Percentiles rank a stretch among this genome's conserved stretches.
Evolutionary conservation across 176 grass and related monocot species (phyloP).

Genomic region (maize (Zea mays)): DNA sequence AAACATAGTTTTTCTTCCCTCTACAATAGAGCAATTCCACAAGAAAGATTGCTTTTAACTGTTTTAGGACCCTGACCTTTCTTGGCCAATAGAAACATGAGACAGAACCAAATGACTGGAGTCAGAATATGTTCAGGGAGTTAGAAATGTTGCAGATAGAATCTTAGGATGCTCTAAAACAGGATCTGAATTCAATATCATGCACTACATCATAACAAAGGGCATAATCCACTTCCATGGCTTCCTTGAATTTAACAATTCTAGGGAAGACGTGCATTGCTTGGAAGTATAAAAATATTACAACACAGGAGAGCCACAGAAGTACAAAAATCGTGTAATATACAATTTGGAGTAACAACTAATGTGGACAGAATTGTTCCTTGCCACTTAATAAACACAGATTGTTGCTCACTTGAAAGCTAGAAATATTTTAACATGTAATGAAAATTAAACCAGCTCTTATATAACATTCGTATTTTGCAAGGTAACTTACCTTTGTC

Average conservation of each 20-base stretch:
- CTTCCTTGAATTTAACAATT: background rate
- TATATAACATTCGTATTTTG: background rate
- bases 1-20: background rate
- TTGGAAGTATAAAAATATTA: conserved; percentile 11
- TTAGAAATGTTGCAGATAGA: conserved; percentile 15
- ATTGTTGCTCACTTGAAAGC: background rate
- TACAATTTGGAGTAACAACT: background rate
- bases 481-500: background rate
- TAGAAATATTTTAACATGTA: background rate
- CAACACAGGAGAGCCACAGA: background rate
- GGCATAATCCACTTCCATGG: background rate
- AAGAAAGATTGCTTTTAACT: conserved; percentile 1
- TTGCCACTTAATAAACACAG: background rate
- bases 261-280: background rate
- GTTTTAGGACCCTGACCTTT: background rate
- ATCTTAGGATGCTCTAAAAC: conserved; percentile 18
- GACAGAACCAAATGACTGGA: conserved; percentile 39
- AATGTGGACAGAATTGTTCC: background rate
- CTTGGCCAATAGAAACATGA: conserved; percentile 17
- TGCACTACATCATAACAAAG: conserved; percentile 8
- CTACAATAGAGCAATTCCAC: background rate
- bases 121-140: conserved; percentile 31
- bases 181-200: conserved; percentile 3
- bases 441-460: background rate
- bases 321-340: background rate